These are phyloP conservation scores for Leptographium procerum DNA, from an alignment of 2,329 filamentous ascomycete genomes.

Conservation along the genomic window DNA sequence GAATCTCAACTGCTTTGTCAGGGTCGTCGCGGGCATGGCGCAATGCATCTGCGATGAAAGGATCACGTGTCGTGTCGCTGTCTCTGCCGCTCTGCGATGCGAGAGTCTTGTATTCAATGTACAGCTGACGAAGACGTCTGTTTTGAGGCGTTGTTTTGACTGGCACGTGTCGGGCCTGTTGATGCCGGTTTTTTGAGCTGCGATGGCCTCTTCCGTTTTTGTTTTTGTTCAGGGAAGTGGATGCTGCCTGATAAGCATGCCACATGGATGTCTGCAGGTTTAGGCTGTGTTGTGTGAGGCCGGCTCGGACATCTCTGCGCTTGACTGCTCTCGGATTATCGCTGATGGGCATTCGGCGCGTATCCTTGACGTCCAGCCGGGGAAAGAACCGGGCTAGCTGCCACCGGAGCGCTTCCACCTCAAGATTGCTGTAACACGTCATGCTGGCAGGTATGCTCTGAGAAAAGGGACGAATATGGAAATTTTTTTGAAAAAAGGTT, in stretches of 20 bases:
- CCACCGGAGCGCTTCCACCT: background rate
- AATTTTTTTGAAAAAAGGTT: too few relatives aligned
- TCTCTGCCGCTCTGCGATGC: background rate
- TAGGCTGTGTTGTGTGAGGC: background rate
- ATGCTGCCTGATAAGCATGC: background rate
- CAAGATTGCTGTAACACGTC: background rate
- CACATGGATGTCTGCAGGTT: conserved; percentile 3
- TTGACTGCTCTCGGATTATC: background rate
- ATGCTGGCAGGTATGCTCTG: background rate
- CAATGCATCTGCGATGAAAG: background rate
- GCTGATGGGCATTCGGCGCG: background rate
- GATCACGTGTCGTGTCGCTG: background rate
- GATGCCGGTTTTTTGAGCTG: background rate
- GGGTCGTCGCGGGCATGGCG: background rate
- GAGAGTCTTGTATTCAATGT: background rate
- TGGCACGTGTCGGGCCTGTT: background rate
- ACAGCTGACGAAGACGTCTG: background rate
- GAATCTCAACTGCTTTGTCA: background rate
- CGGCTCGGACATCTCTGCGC: background rate
- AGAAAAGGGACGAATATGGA: background rate
- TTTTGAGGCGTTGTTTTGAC: background rate
- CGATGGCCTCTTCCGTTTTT: background rate
- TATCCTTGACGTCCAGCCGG: background rate
- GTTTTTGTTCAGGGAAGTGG: background rate
- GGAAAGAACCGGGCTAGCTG: background rate